phyloP scores from a whole-genome alignment of 2,329 filamentous ascomycete species.

The Apiospora kogelbergensis region DNA sequence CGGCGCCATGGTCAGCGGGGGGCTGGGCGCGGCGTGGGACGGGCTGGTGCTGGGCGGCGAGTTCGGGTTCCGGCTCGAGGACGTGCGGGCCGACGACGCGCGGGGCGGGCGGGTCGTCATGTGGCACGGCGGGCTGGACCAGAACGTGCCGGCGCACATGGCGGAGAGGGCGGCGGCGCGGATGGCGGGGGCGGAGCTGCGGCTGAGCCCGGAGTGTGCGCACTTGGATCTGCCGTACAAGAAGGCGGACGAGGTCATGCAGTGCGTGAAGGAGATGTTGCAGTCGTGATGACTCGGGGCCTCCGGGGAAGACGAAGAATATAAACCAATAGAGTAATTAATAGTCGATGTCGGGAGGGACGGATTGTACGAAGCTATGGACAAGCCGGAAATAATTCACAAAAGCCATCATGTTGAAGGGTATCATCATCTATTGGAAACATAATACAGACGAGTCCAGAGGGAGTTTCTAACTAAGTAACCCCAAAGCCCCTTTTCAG shows the following conservation, averaged over 20 bases:
- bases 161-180: conserved; percentile 20
- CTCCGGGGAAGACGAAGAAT: too few relatives aligned
- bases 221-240: conserved; percentile 20
- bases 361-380: too few relatives aligned
- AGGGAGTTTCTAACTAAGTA: neutral
- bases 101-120: conserved; percentile 17
- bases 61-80: conserved; percentile 25
- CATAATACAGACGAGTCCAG: neutral
- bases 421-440: neutral
- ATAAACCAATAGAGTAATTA: too few relatives aligned
- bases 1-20: neutral
- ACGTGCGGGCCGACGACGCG: conserved; percentile 17
- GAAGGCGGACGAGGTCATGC: conserved; percentile 20
- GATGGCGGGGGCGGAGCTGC: conserved; percentile 19
- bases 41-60: conserved; percentile 12
- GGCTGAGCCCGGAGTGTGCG: conserved; percentile 18
- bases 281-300: neutral
- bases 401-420: neutral
- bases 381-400: neutral
- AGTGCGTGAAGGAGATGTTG: conserved; percentile 20
- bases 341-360: too few relatives aligned
- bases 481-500: neutral
- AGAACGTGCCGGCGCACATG: conserved; percentile 24
- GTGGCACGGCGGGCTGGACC: conserved; percentile 24
- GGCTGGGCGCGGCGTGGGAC: conserved; percentile 17